These are phyloP conservation scores for Lenwebbia sp. DNA, from an alignment of 345 rosid genomes.

Conservation along the genomic window DNA sequence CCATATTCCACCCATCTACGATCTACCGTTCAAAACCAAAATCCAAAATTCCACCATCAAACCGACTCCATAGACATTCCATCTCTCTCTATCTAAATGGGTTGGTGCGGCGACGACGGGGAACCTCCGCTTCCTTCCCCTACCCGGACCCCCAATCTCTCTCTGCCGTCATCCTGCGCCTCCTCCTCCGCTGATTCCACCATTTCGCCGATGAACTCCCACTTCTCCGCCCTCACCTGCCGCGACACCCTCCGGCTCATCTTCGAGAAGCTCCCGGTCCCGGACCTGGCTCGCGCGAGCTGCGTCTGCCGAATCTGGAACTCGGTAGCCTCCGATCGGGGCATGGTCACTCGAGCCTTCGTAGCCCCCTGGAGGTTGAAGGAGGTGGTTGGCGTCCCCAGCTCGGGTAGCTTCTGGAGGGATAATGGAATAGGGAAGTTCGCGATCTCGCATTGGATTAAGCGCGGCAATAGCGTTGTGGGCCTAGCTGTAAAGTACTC, in stretches of 20 bases:
- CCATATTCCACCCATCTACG: neutral
- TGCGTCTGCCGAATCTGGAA: slow-evolving; percentile 73
- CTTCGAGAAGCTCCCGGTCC: slow-evolving; percentile 41
- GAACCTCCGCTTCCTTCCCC: slow-evolving; percentile 2
- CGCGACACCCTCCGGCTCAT: slow-evolving; percentile 55
- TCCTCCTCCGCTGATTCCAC: neutral
- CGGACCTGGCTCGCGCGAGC: slow-evolving; percentile 71
- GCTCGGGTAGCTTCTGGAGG: slow-evolving; percentile 59
- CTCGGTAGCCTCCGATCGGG: slow-evolving; percentile 36
- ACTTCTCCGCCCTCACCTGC: slow-evolving; percentile 44
- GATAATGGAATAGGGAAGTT: slow-evolving; percentile 63
- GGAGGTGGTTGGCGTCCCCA: slow-evolving; percentile 54
- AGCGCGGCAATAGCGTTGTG: slow-evolving; percentile 53
- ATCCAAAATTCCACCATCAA: neutral
- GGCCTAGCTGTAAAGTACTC: slow-evolving; percentile 86
- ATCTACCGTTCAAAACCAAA: neutral
- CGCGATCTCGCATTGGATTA: slow-evolving; percentile 66
- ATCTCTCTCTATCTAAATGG: slow-evolving; percentile 15
- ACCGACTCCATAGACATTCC: neutral
- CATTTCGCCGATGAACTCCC: slow-evolving; percentile 47
- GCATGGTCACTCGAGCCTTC: slow-evolving; percentile 41
- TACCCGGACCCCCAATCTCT: neutral
- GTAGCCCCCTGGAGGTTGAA: slow-evolving; percentile 50
- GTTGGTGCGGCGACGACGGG: slow-evolving; percentile 32
- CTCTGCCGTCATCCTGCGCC: neutral